These are phyloP conservation scores for Hypoxylon rubiginosum DNA, from an alignment of 2,329 filamentous ascomycete species.

Conservation along the genomic window DNA sequence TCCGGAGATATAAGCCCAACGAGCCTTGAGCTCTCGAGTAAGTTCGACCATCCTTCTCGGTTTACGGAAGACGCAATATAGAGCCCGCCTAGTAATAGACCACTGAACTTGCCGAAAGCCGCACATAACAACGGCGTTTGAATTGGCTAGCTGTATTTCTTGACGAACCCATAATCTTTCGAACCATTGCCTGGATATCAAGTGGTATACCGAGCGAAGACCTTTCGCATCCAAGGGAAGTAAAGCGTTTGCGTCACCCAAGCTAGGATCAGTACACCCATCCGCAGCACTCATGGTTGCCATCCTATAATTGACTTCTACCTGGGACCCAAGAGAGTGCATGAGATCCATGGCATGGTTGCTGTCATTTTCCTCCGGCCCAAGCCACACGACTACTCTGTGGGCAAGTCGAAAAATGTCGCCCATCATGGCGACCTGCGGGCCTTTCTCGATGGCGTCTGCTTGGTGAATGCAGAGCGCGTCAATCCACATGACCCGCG, in stretches of 20 bases:
- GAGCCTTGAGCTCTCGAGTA: neutral
- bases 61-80: slow-evolving; percentile 11
- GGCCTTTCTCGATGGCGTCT: slow-evolving; percentile 34
- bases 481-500: slow-evolving; percentile 42
- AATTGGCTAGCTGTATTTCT: slow-evolving; percentile 36
- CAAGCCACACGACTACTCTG: slow-evolving; percentile 44
- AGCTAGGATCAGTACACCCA: slow-evolving; percentile 10
- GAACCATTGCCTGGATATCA: slow-evolving; percentile 33
- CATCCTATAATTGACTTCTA: slow-evolving; percentile 8
- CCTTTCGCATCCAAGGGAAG: neutral
- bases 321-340: slow-evolving; percentile 13
- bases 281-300: neutral
- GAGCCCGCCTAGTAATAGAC: slow-evolving; percentile 14
- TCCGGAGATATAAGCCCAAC: neutral
- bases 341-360: slow-evolving; percentile 30
- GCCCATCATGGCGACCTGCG: slow-evolving; percentile 42
- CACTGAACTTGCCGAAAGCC: slow-evolving; percentile 19
- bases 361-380: slow-evolving; percentile 34
- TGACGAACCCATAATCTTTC: slow-evolving; percentile 40
- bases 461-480: slow-evolving; percentile 46
- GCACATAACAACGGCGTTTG: slow-evolving; percentile 25
- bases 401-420: slow-evolving; percentile 39
- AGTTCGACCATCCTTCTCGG: no score
- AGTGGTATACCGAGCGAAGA: neutral
- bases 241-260: neutral